Evolutionary conservation across 1,284 basidiomycete genomes (phyloP), one percentile per base, ranked within the genome.

Genomic region (Coniferiporia weirii): DNA sequence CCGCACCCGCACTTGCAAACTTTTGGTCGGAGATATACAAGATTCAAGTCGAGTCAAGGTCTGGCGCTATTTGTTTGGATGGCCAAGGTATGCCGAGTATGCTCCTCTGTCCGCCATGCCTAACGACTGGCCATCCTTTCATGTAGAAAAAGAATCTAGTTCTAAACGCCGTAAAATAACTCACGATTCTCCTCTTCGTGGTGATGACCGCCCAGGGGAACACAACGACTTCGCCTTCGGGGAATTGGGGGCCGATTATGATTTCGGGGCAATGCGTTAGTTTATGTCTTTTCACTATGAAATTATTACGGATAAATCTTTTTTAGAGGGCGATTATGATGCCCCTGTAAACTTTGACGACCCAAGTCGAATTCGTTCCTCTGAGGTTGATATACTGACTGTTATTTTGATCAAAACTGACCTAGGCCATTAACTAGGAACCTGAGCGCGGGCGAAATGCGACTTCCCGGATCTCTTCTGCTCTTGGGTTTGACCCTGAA

Each of bases 11-110:
- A 8, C 71, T 91, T 48, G 75, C 81, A 1, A 79, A 86, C 57
- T 89, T 91, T 66, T 91, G 89, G 88, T 74, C 81, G 60, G 77
- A 82, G 55, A 85, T 80, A 64, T 83, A 87, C 70, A 85, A 79
- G 64, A 72, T 83, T 1, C 85, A 87, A 65, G 79, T 88, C 3
- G 81, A 86, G 67, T 79, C 85, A 38, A 79, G 80, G 55, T 79
- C 79, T 1, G 79, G 79, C n/a, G 66, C 70, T n/a, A 63, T 81
- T 32, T 68, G 73, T 44, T 62, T 81, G 34, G 76, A 79, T 61
- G 64, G 69, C 27, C 65, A 66, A 52, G 69, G 75, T 76, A 59
- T 20, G 56, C 10, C n/a, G n/a, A n/a, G n/a, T n/a, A n/a, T 12
- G n/a, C 17, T 17, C 32, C 6, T 67, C 61, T 32, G 20, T 22